Evolutionary conservation across 169 alveolate species (phyloP).

Genomic region (Eimeria maxima): DNA sequence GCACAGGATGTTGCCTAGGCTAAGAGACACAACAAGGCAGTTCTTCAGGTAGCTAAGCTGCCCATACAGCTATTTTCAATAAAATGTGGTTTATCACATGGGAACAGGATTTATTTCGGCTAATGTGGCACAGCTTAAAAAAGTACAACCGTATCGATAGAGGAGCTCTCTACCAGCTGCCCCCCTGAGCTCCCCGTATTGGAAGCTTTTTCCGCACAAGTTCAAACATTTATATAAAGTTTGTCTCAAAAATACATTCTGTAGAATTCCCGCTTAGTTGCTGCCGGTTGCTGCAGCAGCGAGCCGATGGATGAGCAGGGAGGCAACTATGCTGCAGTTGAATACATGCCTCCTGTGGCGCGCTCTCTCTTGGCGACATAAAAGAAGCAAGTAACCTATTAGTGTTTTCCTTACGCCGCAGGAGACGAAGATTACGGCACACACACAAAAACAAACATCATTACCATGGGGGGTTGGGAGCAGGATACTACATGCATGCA

Average conservation of each 20-base stretch:
- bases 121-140: not conserved
- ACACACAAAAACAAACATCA: not conserved
- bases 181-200: not conserved
- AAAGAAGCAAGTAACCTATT: not conserved
- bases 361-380: not conserved
- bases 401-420: not conserved
- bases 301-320: not conserved
- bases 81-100: not conserved
- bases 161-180: not conserved
- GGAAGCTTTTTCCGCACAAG: not conserved
- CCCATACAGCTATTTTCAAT: not conserved
- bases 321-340: not conserved
- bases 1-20: not conserved
- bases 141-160: not conserved
- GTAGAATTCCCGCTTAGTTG: too few species aligned
- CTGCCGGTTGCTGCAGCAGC: not conserved
- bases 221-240: not conserved
- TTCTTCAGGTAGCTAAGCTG: not conserved
- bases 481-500: not conserved
- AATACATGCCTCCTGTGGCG: not conserved
- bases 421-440: not conserved
- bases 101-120: not conserved
- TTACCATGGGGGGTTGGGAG: not conserved
- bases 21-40: not conserved
- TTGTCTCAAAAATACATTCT: not conserved